Evolutionary conservation across 2,329 filamentous ascomycete genomes (phyloP), one percentile per base, ranked within the genome.

Genomic region (Pezizomycotina sp.): DNA sequence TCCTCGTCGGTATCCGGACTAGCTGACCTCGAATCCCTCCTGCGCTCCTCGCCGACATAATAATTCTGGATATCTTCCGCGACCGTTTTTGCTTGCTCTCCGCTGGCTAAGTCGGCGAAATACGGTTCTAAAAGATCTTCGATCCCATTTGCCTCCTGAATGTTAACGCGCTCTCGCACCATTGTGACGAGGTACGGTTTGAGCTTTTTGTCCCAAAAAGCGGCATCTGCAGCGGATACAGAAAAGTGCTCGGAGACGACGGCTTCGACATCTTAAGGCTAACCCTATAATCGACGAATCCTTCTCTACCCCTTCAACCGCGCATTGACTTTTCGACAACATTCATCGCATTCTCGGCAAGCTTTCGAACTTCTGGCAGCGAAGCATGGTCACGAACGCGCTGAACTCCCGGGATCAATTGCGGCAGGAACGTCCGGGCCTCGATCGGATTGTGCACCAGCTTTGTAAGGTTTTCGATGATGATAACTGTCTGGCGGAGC

Each of bases 401-500:
- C 64, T 93, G 82, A 29, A 98, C 79, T 69, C 89, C 89, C 27
- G 89, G 89, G 54, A 80, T 78, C 34, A 98, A 66, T 61, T 92
- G 93, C 33, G 89, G 89, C 55, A 98, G 62, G 67, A 98, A 98
- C 37, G 81, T 81, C 48, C 89, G 71, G 21, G 89, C 89, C 63
- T 98, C 89, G 42, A 92, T 73, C 9, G 89, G 89, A 56, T 81
- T 84, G 59, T 98, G 89, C 18, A 98, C 89, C 20, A 98, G 73
- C 64, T 92, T 95, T 43, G 89, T 98, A 63, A 98, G 65, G 62
- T 98, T 98, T 63, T 98, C 89, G 13, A 89, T 79, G 33, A 98
- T 91, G 36, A 98, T 83, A 19, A 92, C 83, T 2, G 89, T 92
- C 62, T 93, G 86, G 44, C 89, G 77, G 37, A 93, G 67, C 14